Base-by-base conservation (phyloP, 2,329 filamentous ascomycete genomes). In the Helotiales sp. region DNA sequence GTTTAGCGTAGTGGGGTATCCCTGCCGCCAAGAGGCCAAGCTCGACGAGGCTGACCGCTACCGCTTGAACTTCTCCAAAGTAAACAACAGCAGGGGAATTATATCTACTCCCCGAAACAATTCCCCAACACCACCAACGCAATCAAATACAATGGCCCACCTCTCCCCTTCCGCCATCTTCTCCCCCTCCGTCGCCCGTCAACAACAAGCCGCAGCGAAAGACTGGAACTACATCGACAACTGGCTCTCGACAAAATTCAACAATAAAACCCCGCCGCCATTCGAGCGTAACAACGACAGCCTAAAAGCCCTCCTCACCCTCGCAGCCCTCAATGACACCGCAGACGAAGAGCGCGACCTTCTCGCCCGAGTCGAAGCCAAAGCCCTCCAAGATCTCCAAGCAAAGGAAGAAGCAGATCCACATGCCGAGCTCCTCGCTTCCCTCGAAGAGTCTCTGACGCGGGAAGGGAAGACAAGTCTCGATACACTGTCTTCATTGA, bases 271-370 rank as follows among this genome's bases (percentile, higher is more conserved):
- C 0, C 81, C 90, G 0, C 93, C 93, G 0, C 77, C 84, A 0
- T 97, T 97, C 78, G 95, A 98, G 80, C 90, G 93, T 74, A 97
- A 96, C 76, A 85, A 90, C 32, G 91, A 95, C 54, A 97, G 94
- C 0, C 83, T 97, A 59, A 89, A 88, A 70, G 88, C 86, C 1
- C 84, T 97, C 3, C 85, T 96, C 8, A 86, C 90, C 28, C 84
- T 97, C 7, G 91, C 91, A 22, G 83, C 89, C 11, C 83, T 89
- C 49, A 97, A 96, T 77, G 93, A 97, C 76, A 81, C 86, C 13
- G 91, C 91, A 6, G 91, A 94, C 70, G 91, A 94, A 73, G 89
- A 92, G 72, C 83, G 84, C 17, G 81, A 82, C 2, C 78, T 90
- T 1, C 74, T 92, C 10, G 81, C 85, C 30, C 81, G 82, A 22